Evolutionary conservation across 1,284 basidiomycete species (phyloP), one percentile per base, ranked within the genome.

Genomic region (Bondarzewia mesenterica): DNA sequence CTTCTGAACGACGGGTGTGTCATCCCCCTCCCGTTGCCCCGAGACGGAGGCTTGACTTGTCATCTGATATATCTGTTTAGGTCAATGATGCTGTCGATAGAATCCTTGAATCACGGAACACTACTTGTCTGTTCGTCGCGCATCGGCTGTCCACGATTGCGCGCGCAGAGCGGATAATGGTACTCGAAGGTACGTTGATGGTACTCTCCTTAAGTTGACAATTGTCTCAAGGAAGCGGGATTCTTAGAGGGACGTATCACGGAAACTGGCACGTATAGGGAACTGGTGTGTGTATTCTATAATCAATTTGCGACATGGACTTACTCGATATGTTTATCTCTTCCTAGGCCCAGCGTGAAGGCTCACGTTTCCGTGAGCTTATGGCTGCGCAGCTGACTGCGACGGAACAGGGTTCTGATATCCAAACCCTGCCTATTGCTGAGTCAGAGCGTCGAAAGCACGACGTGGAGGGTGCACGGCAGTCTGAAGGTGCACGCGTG

Each of bases 1-100:
- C 85, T 1, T 89, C 87, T n/a, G 93, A 96, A 65, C 80, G 89
- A 53, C 69, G 83, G 49, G 82, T 83, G 52, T 36, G 53, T 44
- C 35, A 22, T 39, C 20, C 29, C 10, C 1, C 8, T 23, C 10
- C 16, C 32, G 22, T 51, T 35, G 14, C 29, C 27, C 16, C 2
- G 42, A 14, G 22, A 27, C 37, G 22, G 26, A 35, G 8, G 18
- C 15, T 32, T 29, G 20, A 44, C 20, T 35, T 10, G 40, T 7
- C 36, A 25, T 7, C 3, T 50, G 32, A 23, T 21, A 42, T 42
- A 10, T 46, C 43, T 52, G 47, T 52, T 18, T 58, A 86, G 75
- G 88, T 93, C 25, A 95, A 97, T 63, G 82, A 91, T 59, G 93
- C 93, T 1, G 88, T 97, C 48, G 89, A 92, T 60, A 86, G 85